A percentile compares a stretch with the other conserved stretches of the same genome.
Conservation (phyloP, 140 eudicot genomes). For the Cichorium intybus region DNA sequence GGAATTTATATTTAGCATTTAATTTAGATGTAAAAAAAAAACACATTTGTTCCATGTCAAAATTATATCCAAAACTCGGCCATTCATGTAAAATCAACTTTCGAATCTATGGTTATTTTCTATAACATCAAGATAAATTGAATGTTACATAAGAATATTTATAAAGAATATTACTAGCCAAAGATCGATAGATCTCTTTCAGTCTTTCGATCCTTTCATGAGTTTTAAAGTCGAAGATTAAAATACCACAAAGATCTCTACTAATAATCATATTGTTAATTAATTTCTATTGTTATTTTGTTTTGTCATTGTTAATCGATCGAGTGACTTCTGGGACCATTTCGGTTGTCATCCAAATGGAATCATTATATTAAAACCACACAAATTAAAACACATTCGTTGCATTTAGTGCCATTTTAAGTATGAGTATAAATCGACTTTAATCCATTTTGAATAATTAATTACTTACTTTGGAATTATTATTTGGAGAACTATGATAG, state of each 20-base stretch:
- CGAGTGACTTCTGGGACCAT: slow-evolving; percentile 27
- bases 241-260: no score
- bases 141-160: neutral
- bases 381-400: slow-evolving; percentile 30
- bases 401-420: slow-evolving; percentile 26
- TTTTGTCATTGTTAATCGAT: slow-evolving; percentile 17
- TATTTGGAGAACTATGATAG: slow-evolving; percentile 17
- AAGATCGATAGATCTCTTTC: neutral
- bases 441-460: slow-evolving; percentile 20
- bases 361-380: slow-evolving; percentile 32
- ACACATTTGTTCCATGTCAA: neutral
- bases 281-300: neutral
- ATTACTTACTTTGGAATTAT: slow-evolving; percentile 23
- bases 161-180: neutral
- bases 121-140: neutral
- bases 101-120: neutral
- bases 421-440: slow-evolving; percentile 28
- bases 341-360: slow-evolving; percentile 29
- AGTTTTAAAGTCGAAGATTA: neutral
- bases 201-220: neutral
- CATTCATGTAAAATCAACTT: slow-evolving; percentile 10
- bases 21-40: neutral
- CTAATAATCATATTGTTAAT: neutral
- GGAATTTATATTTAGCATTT: no score
- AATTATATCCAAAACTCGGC: neutral